Percentiles rank a stretch among this genome's conserved stretches.
Evolutionary conservation across 371 early-diverging fungal genomes (phyloP).

Genomic region (Rhizopus arrhizus): DNA sequence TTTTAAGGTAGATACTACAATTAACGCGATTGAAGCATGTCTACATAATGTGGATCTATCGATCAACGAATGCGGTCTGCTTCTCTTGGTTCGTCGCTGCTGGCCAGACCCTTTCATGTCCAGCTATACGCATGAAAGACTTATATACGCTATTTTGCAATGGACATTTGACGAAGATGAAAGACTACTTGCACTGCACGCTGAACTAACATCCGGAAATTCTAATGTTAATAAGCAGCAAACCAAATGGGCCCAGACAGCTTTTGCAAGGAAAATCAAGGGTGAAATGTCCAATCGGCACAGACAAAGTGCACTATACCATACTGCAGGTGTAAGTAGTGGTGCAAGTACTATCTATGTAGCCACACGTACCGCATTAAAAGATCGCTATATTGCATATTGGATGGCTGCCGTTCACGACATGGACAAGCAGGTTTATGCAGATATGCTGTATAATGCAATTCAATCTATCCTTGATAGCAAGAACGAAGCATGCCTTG

Average conservation of each 20-base stretch:
- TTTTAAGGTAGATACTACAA: conserved; percentile 50
- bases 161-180: conserved; percentile 64
- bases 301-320: conserved; percentile 30
- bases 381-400: conserved; percentile 39
- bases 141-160: conserved; percentile 50
- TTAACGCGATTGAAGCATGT: conserved; percentile 58
- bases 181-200: conserved; percentile 39
- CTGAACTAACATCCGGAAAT: conserved; percentile 35
- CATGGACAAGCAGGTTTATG: conserved; percentile 39
- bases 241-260: conserved; percentile 38
- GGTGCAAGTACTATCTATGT: conserved; percentile 53
- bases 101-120: conserved; percentile 67
- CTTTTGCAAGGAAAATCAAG: conserved; percentile 32
- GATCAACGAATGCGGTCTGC: conserved; percentile 59
- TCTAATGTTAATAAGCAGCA: conserved; percentile 18
- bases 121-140: conserved; percentile 47
- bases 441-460: conserved; percentile 31
- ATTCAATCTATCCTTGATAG: conserved; percentile 43
- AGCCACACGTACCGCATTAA: conserved; percentile 40
- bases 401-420: conserved; percentile 49
- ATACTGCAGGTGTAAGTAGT: conserved; percentile 34
- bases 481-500: conserved; percentile 28
- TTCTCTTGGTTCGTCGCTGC: conserved; percentile 53
- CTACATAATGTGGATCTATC: conserved; percentile 55
- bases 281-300: conserved; percentile 4